A percentile compares a stretch with the other conserved stretches of the same genome.
Conservation (phyloP, 2,329 filamentous ascomycete genomes). For the Diaporthe ilicicola region DNA sequence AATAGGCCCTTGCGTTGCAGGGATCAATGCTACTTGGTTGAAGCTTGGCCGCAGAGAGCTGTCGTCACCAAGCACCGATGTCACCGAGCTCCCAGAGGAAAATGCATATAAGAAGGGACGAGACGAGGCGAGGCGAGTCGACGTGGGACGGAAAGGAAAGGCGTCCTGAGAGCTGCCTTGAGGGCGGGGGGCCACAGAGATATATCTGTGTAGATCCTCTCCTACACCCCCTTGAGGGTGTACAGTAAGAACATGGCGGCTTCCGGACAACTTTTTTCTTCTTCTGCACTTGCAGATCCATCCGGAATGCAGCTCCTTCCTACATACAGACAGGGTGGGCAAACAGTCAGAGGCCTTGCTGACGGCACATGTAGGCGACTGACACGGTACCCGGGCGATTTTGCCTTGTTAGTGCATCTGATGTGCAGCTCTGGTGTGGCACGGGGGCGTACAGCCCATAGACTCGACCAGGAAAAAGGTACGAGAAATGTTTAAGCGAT, state of each 20-base stretch:
- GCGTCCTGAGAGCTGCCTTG: neutral
- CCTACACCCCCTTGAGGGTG: neutral
- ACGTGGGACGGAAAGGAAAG: conserved; percentile 26
- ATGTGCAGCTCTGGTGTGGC: conserved; percentile 24
- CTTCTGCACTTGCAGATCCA: conserved; percentile 20
- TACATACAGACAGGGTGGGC: neutral
- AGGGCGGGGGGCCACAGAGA: conserved; percentile 28
- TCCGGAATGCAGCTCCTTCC: neutral
- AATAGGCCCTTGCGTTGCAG: neutral
- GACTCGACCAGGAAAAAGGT: conserved; percentile 24
- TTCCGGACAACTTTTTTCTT: neutral
- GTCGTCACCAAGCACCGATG: neutral
- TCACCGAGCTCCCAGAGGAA: conserved; percentile 13
- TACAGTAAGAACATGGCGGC: conserved; percentile 16
- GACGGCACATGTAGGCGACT: conserved; percentile 22
- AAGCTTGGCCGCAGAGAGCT: conserved; percentile 4
- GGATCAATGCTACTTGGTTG: conserved; percentile 6
- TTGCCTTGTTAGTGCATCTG: conserved; percentile 26
- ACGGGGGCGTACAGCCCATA: conserved; percentile 21
- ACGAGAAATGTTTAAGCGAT: conserved; percentile 20
- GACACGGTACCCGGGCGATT: conserved; percentile 18
- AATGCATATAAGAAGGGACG: neutral
- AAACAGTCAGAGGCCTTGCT: conserved; percentile 19
- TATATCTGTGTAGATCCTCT: conserved; percentile 30
- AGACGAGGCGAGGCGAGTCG: conserved; percentile 16